Base-by-base conservation (phyloP, 129 eudicot species). In the Artemisia annua region DNA sequence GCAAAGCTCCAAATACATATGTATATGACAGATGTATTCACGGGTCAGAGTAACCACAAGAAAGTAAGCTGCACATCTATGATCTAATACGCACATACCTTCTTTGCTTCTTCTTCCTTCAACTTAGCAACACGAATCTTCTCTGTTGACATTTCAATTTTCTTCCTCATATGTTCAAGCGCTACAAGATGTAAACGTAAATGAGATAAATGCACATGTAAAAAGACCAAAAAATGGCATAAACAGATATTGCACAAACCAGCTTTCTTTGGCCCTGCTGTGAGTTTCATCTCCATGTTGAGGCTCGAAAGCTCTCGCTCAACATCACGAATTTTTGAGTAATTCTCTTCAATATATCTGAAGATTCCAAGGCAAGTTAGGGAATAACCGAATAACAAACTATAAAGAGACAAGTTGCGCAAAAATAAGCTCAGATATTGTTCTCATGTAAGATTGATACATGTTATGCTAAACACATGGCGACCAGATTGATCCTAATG, bases 191-290 rank as follows among this genome's bases (percentile, higher is more conserved):
- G 32, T 64, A 75, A 59, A 30, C 61, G 72, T 30, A 22, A 32
- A 60, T 44, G 46, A 75, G 73, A 69, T 11, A 80, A 75, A 28
- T 35, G 46, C 46, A 39, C 46, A 39, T 39, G 46, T 39, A 7
- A 39, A 39, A 39, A 39, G 11, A 39, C 46, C 46, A 39, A 7
- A 11, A 62, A 62, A 43, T 66, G n/a, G 16, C 13, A 51, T 67
- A 11, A 66, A 39, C 26, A 52, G 19, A 52, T 54, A 61, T 57
- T 71, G 71, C 75, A 72, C 83, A 13, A 73, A 94, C 98, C 98
- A 72, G 97, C 97, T 82, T 94, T 94, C 78, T 94, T 94, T 61
- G 98, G 96, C 49, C 98, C 98, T 69, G 98, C 85, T 14, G 98
- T 90, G 75, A 94, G 98, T 84, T 94, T 94, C 89, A 94, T 84